Conservation (phyloP, 2,329 filamentous ascomycete genomes). For the Claviceps citrina region DNA sequence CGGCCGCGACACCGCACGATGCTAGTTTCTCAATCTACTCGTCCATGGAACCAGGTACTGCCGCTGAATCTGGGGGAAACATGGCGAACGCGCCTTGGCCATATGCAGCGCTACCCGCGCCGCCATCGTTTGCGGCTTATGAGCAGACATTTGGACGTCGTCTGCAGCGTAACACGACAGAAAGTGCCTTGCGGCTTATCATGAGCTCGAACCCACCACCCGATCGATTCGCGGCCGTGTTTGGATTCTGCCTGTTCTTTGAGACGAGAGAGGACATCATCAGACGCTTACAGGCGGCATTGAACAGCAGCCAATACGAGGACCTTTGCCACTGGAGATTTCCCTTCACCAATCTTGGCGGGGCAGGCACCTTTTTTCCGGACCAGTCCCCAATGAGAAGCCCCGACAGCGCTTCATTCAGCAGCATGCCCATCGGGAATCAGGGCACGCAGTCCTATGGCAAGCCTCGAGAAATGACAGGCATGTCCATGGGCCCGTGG, state of each 20-base stretch:
- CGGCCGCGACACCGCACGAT: conserved; percentile 35
- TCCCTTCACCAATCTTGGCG: conserved; percentile 52
- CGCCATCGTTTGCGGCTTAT: conserved; percentile 42
- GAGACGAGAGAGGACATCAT: conserved; percentile 35
- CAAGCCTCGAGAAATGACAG: conserved; percentile 12
- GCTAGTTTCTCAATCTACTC: conserved; percentile 34
- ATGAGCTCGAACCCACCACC: conserved; percentile 32
- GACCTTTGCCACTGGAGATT: conserved; percentile 42
- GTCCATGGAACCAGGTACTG: conserved; percentile 10
- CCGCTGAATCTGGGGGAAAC: conserved; percentile 7
- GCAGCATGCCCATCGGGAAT: conserved; percentile 19
- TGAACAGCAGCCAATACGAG: conserved; percentile 21
- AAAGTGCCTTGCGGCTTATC: conserved; percentile 46
- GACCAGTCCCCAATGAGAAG: conserved; percentile 4
- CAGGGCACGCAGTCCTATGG: conserved; percentile 17
- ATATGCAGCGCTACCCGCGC: conserved; percentile 24
- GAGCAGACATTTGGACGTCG: conserved; percentile 57
- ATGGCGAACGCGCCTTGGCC: conserved; percentile 12
- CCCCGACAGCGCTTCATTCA: neutral
- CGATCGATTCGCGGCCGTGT: conserved; percentile 37
- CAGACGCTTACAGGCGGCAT: conserved; percentile 19
- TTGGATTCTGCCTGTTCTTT: conserved; percentile 54
- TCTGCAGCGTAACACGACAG: conserved; percentile 49
- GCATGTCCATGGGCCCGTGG: conserved; percentile 33
- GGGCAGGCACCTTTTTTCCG: conserved; percentile 50